phyloP scores from a whole-genome alignment of 2,329 filamentous ascomycete genomes.

The Celoporthe dispersa region DNA sequence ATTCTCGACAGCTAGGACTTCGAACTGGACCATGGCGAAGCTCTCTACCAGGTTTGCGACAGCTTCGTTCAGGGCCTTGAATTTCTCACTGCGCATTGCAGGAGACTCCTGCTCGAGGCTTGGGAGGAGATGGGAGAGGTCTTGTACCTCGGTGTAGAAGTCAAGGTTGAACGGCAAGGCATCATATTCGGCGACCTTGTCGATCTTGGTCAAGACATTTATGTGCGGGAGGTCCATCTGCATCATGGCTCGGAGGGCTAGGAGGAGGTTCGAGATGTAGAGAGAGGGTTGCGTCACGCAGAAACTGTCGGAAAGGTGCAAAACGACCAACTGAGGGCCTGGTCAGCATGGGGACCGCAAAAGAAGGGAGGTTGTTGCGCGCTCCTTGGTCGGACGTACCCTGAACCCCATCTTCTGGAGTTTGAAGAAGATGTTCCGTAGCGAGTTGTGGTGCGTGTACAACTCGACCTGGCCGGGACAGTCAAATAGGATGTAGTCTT shows the following conservation, averaged over 20 bases:
- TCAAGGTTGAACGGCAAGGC: slow-evolving; percentile 93
- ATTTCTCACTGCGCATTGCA: slow-evolving; percentile 72
- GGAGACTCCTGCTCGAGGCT: slow-evolving; percentile 80
- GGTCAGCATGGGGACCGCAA: not conserved
- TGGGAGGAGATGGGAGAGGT: slow-evolving; percentile 82
- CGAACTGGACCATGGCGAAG: slow-evolving; percentile 88
- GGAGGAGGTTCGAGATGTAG: slow-evolving; percentile 91
- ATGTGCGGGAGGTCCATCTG: slow-evolving; percentile 97
- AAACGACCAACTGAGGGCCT: slow-evolving; percentile 74
- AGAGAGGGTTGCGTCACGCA: slow-evolving; percentile 91
- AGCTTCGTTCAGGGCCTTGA: slow-evolving; percentile 81
- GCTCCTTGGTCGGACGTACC: slow-evolving; percentile 62
- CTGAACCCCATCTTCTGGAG: slow-evolving; percentile 91
- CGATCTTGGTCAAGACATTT: slow-evolving; percentile 97
- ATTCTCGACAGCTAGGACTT: slow-evolving; percentile 94
- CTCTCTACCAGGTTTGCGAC: slow-evolving; percentile 86
- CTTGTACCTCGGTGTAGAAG: slow-evolving; percentile 96
- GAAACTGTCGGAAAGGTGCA: slow-evolving; percentile 94
- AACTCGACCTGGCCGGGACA: slow-evolving; percentile 97
- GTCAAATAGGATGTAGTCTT: slow-evolving; percentile 94
- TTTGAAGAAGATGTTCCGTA: slow-evolving; percentile 89
- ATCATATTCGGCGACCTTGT: slow-evolving; percentile 85
- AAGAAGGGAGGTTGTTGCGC: slow-evolving; percentile 12
- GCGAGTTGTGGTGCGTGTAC: slow-evolving; percentile 90
- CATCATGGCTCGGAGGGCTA: slow-evolving; percentile 94